Base-by-base conservation (phyloP, 352 stramenopile species). In the Globisporangium spiculum region DNA sequence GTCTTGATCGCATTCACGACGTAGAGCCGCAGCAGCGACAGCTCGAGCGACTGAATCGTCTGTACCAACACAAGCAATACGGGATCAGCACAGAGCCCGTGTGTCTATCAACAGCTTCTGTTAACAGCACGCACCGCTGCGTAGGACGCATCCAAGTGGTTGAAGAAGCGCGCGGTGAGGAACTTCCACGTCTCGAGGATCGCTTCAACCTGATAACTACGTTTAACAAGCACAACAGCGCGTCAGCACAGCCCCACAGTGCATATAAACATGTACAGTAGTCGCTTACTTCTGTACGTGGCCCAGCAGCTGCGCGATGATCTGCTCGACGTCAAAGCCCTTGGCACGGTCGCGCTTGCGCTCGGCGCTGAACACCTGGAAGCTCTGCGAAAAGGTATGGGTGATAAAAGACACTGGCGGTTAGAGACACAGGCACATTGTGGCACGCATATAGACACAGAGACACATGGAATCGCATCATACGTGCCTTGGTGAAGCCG, bases 161-260 rank as follows among this genome's bases (percentile, higher is more conserved):
- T 83, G 67, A 94, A 94, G 72, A 94, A 94, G 30, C 87, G 74
- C 41, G 87, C 87, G 4, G 72, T 80, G 57, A 94, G 78, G 65
- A 94, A 94, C 44, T 86, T 84, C 87, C 87, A 94, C 48, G 81
- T 88, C 61, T 94, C 87, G 66, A 93, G 63, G 36, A 94, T 74
- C n/a, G 76, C 67, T 71, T 93, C 87, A 30, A 94, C 72, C 63
- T 91, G 82, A 75, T 86, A 92, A 54, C 85, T 93, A n/a, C 10
- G 54, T 56, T 18, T 26, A 60, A 66, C 2, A 67, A 54, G 60
- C 44, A 59, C 20, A 54, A 14, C 12, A 38, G 10, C 38, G 18
- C 44, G 22, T 56, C n/a, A 46, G 50, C 53, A 38, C 2, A 4
- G 18, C 8, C 14, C 8, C 50, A 18, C 20, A 56, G 67, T 54